Evolutionary conservation across 306 rosid species (phyloP).

Genomic region (Astragalus membranaceus): DNA sequence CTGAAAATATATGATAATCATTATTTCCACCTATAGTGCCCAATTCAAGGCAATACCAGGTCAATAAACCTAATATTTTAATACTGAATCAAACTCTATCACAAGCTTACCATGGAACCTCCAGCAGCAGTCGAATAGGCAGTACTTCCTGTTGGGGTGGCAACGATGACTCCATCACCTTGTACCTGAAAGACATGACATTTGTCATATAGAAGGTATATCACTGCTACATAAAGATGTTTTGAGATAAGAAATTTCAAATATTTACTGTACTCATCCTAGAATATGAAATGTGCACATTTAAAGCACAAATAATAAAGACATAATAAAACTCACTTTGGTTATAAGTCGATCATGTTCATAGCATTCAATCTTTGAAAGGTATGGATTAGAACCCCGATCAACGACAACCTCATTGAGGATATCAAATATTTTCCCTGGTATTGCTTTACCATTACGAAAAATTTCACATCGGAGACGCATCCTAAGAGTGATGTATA

Average conservation of each 20-base stretch:
- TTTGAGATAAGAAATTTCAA: neutral
- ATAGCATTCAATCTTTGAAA: constrained; percentile 90
- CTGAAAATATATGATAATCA: neutral
- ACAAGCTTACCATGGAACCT: constrained; percentile 83
- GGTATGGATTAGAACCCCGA: constrained; percentile 98
- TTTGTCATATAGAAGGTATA: constrained; percentile 13
- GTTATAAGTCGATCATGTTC: constrained; percentile 94
- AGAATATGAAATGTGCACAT: neutral
- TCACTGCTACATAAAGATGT: constrained; percentile 15
- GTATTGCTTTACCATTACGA: constrained; percentile 74
- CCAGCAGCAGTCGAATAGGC: constrained; percentile 99
- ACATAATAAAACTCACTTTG: constrained; percentile 50
- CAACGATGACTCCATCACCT: constrained; percentile 99
- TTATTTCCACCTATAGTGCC: neutral
- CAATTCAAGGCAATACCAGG: neutral
- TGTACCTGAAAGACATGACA: constrained; percentile 57
- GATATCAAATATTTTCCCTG: constrained; percentile 84
- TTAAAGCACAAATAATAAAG: neutral
- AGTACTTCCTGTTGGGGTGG: constrained; percentile 98
- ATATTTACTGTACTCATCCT: neutral
- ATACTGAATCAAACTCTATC: neutral
- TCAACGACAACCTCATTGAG: constrained; percentile 90
- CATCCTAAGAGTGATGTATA: constrained; percentile 95
- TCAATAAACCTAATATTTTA: neutral
- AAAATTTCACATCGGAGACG: constrained; percentile 92